Evolutionary conservation across 176 grass and related monocot genomes (phyloP).

Genomic region (Aegilops bicornis): DNA sequence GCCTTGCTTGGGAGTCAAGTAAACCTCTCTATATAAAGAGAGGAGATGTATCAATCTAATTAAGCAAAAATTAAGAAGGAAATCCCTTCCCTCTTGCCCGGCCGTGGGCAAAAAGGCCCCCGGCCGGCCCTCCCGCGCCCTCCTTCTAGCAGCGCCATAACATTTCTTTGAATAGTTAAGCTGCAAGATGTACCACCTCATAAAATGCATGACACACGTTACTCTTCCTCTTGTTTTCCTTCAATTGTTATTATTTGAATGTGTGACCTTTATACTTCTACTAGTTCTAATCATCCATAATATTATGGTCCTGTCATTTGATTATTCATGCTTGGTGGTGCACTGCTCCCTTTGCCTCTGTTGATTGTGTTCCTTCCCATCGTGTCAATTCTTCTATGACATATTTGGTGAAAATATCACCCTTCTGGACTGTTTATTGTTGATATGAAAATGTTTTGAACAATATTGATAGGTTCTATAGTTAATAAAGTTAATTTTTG

Average conservation of each 20-base stretch:
- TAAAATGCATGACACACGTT: background rate
- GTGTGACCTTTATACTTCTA: background rate
- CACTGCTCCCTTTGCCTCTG: background rate
- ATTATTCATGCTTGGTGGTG: background rate
- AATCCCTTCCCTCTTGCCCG: no score
- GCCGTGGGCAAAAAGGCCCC: no score
- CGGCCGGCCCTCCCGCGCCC: no score
- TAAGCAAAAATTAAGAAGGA: no score
- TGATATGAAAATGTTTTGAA: background rate
- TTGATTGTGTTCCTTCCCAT: background rate
- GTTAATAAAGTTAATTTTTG: background rate
- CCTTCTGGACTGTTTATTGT: background rate
- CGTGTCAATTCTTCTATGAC: background rate
- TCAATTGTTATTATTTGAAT: background rate
- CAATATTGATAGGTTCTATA: background rate
- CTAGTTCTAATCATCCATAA: background rate
- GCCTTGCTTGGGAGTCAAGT: no score
- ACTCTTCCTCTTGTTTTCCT: background rate
- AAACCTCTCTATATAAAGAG: no score
- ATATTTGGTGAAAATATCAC: background rate
- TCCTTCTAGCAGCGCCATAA: no score
- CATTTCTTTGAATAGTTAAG: background rate
- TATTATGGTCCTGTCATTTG: background rate
- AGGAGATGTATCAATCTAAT: no score
- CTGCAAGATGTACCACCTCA: background rate